phyloP scores from a whole-genome alignment of 148 eudicot species.

The Amaranthus palmeri region DNA sequence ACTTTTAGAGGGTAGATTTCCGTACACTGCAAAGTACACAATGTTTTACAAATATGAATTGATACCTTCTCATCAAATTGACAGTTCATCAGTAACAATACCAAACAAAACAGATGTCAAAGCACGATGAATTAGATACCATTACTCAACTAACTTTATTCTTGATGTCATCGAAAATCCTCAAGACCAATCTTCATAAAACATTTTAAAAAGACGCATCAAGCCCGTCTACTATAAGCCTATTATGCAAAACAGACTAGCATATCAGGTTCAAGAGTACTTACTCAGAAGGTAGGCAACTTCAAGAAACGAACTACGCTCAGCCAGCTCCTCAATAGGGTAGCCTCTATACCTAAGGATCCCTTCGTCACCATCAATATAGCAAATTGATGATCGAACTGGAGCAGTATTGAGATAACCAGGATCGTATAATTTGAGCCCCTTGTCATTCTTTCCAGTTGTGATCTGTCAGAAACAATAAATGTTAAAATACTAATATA shows the following conservation, averaged over 20 bases:
- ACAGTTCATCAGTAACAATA: neutral
- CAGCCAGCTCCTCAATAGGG: constrained; percentile 95
- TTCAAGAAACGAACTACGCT: constrained; percentile 86
- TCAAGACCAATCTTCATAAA: neutral
- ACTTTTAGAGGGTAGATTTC: constrained; percentile 75
- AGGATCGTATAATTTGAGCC: constrained; percentile 90
- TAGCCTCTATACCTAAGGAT: constrained; percentile 92
- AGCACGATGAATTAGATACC: neutral
- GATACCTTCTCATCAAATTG: neutral
- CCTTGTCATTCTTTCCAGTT: constrained; percentile 87
- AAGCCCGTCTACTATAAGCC: neutral
- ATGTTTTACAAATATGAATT: constrained; percentile 8
- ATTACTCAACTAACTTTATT: neutral
- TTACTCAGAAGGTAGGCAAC: constrained; percentile 90
- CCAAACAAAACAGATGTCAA: neutral
- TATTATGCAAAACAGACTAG: constrained; percentile 6
- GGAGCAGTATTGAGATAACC: constrained; percentile 99
- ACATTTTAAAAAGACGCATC: neutral
- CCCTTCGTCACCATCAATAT: constrained; percentile 98
- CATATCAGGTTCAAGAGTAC: constrained; percentile 18
- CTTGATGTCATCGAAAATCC: neutral
- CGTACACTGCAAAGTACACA: constrained; percentile 62
- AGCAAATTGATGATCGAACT: constrained; percentile 86
- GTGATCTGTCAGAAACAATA: constrained; percentile 49
- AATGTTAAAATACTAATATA: neutral